A percentile compares a stretch with the other conserved stretches of the same genome.
Evolutionary conservation across 371 early-diverging fungal species (phyloP).

Genomic region (Mucor racemosus): DNA sequence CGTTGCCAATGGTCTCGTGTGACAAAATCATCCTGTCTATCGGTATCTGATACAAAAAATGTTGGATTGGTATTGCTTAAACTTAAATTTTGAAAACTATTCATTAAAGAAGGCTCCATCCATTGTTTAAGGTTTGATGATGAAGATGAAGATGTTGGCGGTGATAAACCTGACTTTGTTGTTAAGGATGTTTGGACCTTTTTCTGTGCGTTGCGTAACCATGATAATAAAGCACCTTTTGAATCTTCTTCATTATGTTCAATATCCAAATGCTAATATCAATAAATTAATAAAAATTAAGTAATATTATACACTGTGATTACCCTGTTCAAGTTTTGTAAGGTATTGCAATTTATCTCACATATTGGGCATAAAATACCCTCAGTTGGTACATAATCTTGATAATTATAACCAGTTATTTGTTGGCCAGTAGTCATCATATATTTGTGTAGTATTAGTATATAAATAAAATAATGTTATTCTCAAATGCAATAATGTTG

Average conservation of each 20-base stretch:
- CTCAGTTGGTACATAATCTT: constrained; percentile 49
- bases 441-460: not conserved
- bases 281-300: too few species aligned
- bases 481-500: not conserved
- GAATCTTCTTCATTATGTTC: constrained; percentile 52
- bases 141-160: constrained; percentile 13
- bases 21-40: constrained; percentile 40
- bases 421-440: constrained; percentile 28
- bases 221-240: constrained; percentile 48
- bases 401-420: constrained; percentile 31
- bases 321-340: constrained; percentile 52
- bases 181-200: constrained; percentile 45
- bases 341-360: constrained; percentile 43
- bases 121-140: constrained; percentile 26
- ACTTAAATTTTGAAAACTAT: constrained; percentile 28
- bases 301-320: not conserved
- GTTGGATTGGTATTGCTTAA: constrained; percentile 24
- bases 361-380: constrained; percentile 63
- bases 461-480: not conserved
- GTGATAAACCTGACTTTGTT: constrained; percentile 13
- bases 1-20: constrained; percentile 64
- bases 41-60: constrained; percentile 44
- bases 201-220: constrained; percentile 52
- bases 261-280: constrained; percentile 44
- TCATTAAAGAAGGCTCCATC: constrained; percentile 36